Conservation (phyloP, 1,284 basidiomycete genomes). For the Cryptococcus maquisensis region DNA sequence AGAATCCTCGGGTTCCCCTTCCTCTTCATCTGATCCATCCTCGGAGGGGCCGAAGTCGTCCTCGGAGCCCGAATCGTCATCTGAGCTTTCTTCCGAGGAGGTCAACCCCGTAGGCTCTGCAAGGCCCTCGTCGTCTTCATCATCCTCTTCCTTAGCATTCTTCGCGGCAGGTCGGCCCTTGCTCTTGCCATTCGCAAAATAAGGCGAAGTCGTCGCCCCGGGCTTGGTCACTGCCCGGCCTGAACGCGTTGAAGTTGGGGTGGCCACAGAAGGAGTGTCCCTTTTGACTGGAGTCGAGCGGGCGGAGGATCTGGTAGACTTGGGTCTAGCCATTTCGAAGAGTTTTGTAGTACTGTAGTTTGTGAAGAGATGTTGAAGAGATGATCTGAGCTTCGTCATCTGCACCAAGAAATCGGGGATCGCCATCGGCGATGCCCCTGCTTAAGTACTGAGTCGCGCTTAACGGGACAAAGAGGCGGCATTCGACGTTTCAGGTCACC, state of each 20-base stretch:
- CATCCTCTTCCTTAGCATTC: conserved; percentile 6
- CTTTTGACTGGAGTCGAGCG: not conserved
- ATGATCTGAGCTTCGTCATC: not conserved
- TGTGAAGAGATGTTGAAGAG: not conserved
- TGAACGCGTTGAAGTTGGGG: conserved; percentile 6
- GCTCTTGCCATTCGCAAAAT: conserved; percentile 10
- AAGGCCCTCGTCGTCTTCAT: not conserved
- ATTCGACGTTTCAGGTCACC: too few relatives aligned
- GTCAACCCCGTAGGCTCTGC: conserved; percentile 35
- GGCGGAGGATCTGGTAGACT: not conserved
- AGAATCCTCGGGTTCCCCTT: conserved; percentile 22
- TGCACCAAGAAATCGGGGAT: not conserved
- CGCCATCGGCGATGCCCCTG: not conserved
- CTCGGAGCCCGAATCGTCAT: conserved; percentile 23
- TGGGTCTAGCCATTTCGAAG: not conserved
- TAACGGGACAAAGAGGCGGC: too few relatives aligned
- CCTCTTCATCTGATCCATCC: conserved; percentile 11
- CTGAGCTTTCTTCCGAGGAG: conserved; percentile 11
- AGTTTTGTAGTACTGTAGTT: too few relatives aligned
- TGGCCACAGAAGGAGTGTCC: not conserved
- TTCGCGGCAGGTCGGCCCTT: not conserved
- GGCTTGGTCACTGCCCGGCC: conserved; percentile 8
- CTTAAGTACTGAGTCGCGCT: too few relatives aligned
- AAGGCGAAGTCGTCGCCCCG: conserved; percentile 10
- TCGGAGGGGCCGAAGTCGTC: conserved; percentile 30